These are phyloP conservation scores for Triangularia setosa DNA, from an alignment of 2,329 filamentous ascomycete species.

Conservation along the genomic window DNA sequence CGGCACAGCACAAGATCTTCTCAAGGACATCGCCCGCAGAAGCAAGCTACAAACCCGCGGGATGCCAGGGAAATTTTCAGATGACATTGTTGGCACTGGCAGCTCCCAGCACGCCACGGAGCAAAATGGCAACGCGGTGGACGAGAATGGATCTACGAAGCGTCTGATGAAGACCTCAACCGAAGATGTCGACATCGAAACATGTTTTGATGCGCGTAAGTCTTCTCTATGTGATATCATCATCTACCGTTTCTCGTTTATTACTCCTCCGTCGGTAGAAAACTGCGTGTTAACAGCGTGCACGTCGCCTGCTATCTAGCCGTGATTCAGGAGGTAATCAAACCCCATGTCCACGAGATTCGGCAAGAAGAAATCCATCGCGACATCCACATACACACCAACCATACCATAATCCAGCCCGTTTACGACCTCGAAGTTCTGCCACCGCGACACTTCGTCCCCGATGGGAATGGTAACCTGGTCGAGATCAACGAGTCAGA, in stretches of 20 bases:
- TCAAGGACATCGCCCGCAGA: background rate
- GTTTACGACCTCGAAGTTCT: slow-evolving; percentile 32
- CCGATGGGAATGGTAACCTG: slow-evolving; percentile 17
- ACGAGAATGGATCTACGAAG: background rate
- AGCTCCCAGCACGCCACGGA: background rate
- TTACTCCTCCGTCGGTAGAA: background rate
- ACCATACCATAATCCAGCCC: slow-evolving; percentile 32
- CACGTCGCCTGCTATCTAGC: slow-evolving; percentile 20
- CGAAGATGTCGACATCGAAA: slow-evolving; percentile 9
- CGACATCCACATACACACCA: slow-evolving; percentile 34
- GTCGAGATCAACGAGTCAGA: slow-evolving; percentile 24
- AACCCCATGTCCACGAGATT: slow-evolving; percentile 28
- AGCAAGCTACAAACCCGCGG: background rate
- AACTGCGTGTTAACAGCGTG: background rate
- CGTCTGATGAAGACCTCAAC: background rate
- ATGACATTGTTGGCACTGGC: background rate
- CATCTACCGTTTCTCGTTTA: background rate
- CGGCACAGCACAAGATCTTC: background rate
- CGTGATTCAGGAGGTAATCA: slow-evolving; percentile 32
- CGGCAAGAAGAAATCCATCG: slow-evolving; percentile 31
- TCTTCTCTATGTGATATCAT: no score
- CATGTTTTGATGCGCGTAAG: slow-evolving; percentile 20
- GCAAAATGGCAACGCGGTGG: background rate
- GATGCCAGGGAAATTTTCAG: background rate
- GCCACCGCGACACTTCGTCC: slow-evolving; percentile 32